Base-by-base conservation (phyloP, 1,284 basidiomycete species). In the Anthracocystis panici-leucophaei region DNA sequence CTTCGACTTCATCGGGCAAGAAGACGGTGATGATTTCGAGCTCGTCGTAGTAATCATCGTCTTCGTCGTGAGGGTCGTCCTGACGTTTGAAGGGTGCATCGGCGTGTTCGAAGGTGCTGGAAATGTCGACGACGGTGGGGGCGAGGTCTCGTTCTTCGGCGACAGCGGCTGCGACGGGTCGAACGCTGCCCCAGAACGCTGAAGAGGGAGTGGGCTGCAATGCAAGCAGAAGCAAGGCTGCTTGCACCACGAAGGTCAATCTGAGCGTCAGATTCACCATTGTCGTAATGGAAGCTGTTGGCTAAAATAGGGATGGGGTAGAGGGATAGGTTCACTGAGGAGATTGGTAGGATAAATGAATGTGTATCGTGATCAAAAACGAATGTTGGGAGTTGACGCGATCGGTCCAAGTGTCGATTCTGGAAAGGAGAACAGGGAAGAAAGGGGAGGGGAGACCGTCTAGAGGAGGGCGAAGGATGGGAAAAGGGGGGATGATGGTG, bases 1-100 rank as follows among this genome's bases (percentile, higher is more conserved):
- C 55, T 1, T 42, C 35, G 0, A 29, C 51, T 3, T 69, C 55
- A 14, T 69, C 62, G 31, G 72, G 72, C 9, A 69, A 48, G 59
- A 75, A 75, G n/a, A 69, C 57, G 16, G 66, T 75, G 52, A 75
- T 65, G 50, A 75, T 66, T 51, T 75, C 63, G 54, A 75, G 72
- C 56, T 70, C 66, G 44, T 70, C 63, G 35, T 57, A 69, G 5
- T 69, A 59, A 5, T 65, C 65, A n/a, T 74, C 65, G 21, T 71
- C 68, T 1, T 71, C 58, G 20, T 63, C 64, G 16, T 35, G 11
- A 8, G 20, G 33, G 23, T 21, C 14, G 3, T 41, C 21, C 3
- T 23, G n/a, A 31, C 55, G 63, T 31, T 65, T 49, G 45, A 23
- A 2, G 18, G 38, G 46, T 2, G 18, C 35, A 29, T 58, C 65